These are phyloP conservation scores for Lithospermum erythrorhizon DNA, from an alignment of 257 asterid genomes.

Conservation along the genomic window DNA sequence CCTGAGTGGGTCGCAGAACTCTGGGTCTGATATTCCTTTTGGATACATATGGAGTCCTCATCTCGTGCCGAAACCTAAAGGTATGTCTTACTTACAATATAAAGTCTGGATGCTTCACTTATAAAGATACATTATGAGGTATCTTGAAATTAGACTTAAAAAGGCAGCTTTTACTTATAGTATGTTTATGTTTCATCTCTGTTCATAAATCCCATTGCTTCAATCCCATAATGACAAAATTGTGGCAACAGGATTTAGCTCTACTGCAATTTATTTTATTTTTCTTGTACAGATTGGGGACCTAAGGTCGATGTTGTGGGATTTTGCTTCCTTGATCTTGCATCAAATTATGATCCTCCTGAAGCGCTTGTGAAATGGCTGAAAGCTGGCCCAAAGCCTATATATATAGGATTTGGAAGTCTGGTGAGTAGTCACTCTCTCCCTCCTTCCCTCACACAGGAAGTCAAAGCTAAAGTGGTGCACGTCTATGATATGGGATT, in stretches of 20 bases:
- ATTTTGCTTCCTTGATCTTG: slow-evolving; percentile 97
- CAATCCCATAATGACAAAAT: not conserved
- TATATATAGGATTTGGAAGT: slow-evolving; percentile 82
- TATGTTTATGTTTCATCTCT: too few species aligned
- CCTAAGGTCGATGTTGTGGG: slow-evolving; percentile 92
- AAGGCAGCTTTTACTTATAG: not conserved
- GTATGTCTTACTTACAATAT: slow-evolving; percentile 18
- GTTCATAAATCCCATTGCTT: too few species aligned
- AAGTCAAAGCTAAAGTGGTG: not conserved
- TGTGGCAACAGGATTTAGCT: slow-evolving; percentile 15
- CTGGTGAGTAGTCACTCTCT: slow-evolving; percentile 39
- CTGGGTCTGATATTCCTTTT: slow-evolving; percentile 73
- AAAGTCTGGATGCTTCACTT: not conserved
- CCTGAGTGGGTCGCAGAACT: slow-evolving; percentile 82
- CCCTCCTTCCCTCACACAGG: not conserved
- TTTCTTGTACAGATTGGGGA: slow-evolving; percentile 81
- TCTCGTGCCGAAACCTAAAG: slow-evolving; percentile 98
- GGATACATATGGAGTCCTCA: slow-evolving; percentile 99
- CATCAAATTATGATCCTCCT: slow-evolving; percentile 77
- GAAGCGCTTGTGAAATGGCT: slow-evolving; percentile 82
- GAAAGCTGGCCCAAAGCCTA: slow-evolving; percentile 76
- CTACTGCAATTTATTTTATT: slow-evolving; percentile 10
- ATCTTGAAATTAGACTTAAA: not conserved
- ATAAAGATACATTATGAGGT: not conserved
- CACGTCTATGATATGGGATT: not conserved